Percentiles rank a stretch among this genome's conserved stretches.
phyloP scores from a whole-genome alignment of 805 yeast genomes.

The Vanderwaltozyma yarrowii region DNA sequence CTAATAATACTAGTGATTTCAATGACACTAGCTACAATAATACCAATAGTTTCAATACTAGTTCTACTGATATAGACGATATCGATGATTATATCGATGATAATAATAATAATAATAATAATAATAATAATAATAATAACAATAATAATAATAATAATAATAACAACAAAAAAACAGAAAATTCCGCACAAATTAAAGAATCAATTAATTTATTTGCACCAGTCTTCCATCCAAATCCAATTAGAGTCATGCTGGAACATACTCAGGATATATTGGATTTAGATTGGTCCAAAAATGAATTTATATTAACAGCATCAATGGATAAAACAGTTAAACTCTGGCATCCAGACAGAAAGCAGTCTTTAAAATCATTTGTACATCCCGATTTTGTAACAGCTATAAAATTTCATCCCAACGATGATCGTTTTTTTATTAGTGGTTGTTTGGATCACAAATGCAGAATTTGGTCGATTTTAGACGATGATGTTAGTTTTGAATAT shows the following conservation, averaged over 20 bases:
- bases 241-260: slow-evolving; percentile 55
- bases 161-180: background rate
- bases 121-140: background rate
- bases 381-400: slow-evolving; percentile 78
- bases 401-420: slow-evolving; percentile 76
- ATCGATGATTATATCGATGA: background rate
- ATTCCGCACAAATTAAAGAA: background rate
- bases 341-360: slow-evolving; percentile 62
- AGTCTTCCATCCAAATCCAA: slow-evolving; percentile 62
- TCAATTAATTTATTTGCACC: slow-evolving; percentile 45
- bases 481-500: slow-evolving; percentile 46
- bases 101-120: background rate
- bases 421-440: slow-evolving; percentile 75
- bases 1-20: too few species aligned
- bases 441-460: slow-evolving; percentile 66
- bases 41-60: background rate
- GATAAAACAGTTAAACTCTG: slow-evolving; percentile 76
- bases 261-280: slow-evolving; percentile 58
- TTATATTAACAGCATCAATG: slow-evolving; percentile 70
- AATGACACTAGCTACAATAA: too few species aligned
- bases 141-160: background rate
- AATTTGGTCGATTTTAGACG: slow-evolving; percentile 80
- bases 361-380: slow-evolving; percentile 57
- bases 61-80: background rate
- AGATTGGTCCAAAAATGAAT: slow-evolving; percentile 84